Base-by-base conservation (phyloP, 2,329 filamentous ascomycete species). In the Orbilia javanica region DNA sequence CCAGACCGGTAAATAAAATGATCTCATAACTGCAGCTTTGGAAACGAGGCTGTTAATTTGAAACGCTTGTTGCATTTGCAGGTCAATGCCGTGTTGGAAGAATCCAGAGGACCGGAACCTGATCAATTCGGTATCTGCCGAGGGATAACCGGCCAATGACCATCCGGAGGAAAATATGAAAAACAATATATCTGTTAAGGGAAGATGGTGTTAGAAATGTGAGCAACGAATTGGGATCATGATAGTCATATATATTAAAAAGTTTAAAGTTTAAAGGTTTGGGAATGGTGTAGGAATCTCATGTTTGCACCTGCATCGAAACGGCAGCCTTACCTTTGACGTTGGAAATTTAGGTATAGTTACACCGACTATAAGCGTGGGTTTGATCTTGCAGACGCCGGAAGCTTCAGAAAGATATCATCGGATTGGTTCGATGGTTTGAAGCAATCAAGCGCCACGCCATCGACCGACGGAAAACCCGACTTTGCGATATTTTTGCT, bases 1-100 rank as follows among this genome's bases (percentile, higher is more conserved):
- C 22, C 13, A 4, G 10, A 20, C 55, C 55, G 34, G 55, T 15
- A 60, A 60, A 60, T 60, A 60, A 60, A 60, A 29, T 60, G 65
- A 68, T 68, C 65, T 60, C 50, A 66, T 50, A 36, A 25, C 25
- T 68, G 67, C 55, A 64, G 67, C 53, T 64, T 64, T 64, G 50
- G 67, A 71, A 71, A 71, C 67, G 55, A 44, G 36, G 29, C 67
- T 29, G 20, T 64, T 57, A 68, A 64, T 71, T 39, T 63, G 67
- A 71, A 71, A 71, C 67, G 36, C 15, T 18, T 27, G 53, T 44
- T 29, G 65, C 50, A 53, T 29, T 60, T 60, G 55, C 55, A 42
- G 13, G 55, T 60, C 34, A 60, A 60, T 60, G 55, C 55, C 55
- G 55, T 60, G 55, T 60, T 60, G 55, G 31, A 10, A 60, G 55